Conservation (phyloP, 2,329 filamentous ascomycete genomes). For the Exserohilum rostratum region DNA sequence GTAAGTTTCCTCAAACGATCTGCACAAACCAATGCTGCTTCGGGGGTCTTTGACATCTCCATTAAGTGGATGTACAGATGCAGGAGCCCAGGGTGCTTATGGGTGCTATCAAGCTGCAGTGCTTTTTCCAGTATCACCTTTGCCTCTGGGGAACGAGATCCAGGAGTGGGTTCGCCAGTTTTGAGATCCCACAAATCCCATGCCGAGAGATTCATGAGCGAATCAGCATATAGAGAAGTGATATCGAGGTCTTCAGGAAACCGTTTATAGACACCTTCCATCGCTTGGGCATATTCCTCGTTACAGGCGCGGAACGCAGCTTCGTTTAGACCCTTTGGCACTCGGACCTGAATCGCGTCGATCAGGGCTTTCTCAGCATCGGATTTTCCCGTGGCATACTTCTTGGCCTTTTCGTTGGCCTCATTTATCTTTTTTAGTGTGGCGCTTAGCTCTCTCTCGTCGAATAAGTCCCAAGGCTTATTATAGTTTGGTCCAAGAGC, state of each 20-base stretch:
- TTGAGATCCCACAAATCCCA: conserved; percentile 69
- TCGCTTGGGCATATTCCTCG: conserved; percentile 65
- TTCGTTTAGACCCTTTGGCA: conserved; percentile 53
- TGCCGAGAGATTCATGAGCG: conserved; percentile 69
- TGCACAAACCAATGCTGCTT: conserved; percentile 65
- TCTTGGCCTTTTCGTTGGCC: conserved; percentile 55
- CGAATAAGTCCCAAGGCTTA: conserved; percentile 77
- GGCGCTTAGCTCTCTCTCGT: conserved; percentile 62
- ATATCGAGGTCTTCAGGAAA: conserved; percentile 67
- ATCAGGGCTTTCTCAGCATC: conserved; percentile 68
- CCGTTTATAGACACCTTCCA: conserved; percentile 60
- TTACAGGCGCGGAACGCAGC: conserved; percentile 61
- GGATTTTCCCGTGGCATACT: conserved; percentile 45
- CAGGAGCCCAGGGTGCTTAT: conserved; percentile 70
- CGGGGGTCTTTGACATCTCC: conserved; percentile 74
- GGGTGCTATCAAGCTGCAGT: conserved; percentile 56
- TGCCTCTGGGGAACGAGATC: conserved; percentile 63
- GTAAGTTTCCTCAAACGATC: conserved; percentile 68
- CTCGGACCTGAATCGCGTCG: conserved; percentile 58
- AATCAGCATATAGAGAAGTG: conserved; percentile 67
- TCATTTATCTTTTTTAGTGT: conserved; percentile 58
- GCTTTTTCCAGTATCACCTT: conserved; percentile 65
- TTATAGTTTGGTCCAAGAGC: conserved; percentile 78
- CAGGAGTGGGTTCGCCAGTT: conserved; percentile 62
- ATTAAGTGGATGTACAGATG: conserved; percentile 80